Percentiles rank a stretch among this genome's conserved stretches.
Evolutionary conservation across 768 basidiomycete genomes (phyloP).

Genomic region (Serpula lacrymans): DNA sequence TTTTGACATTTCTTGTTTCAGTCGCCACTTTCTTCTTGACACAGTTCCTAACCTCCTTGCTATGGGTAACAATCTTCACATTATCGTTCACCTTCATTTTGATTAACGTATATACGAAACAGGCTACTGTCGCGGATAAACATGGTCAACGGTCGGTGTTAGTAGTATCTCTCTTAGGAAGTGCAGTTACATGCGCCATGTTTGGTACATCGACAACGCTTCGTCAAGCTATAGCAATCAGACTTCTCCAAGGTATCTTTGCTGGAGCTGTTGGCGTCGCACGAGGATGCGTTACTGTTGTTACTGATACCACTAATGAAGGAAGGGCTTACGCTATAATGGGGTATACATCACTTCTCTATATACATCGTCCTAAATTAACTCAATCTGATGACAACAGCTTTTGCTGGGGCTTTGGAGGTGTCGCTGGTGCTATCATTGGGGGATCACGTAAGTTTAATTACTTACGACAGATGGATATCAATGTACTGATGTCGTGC

Average conservation of each 20-base stretch:
- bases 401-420: conserved; percentile 96
- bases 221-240: conserved; percentile 77
- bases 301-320: conserved; percentile 92
- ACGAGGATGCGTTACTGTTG: conserved; percentile 77
- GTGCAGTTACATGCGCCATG: conserved; percentile 69
- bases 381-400: conserved; percentile 31
- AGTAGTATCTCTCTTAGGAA: conserved; percentile 80
- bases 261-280: conserved; percentile 95
- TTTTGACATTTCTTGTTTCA: conserved; percentile 23
- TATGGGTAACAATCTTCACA: conserved; percentile 60
- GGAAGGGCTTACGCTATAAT: conserved; percentile 92
- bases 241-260: conserved; percentile 90
- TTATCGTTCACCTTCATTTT: conserved; percentile 5
- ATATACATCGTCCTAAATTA: conserved; percentile 1
- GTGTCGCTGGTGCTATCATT: conserved; percentile 85
- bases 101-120: conserved; percentile 9
- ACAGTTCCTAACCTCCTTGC: conserved; percentile 90
- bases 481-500: conserved; percentile 11
- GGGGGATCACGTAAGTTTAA: conserved; percentile 73
- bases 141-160: conserved; percentile 87
- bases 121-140: conserved; percentile 92
- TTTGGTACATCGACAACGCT: conserved; percentile 78
- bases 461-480: background rate
- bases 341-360: conserved; percentile 44
- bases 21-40: conserved; percentile 89